A percentile compares a stretch with the other conserved stretches of the same genome.
These are phyloP conservation scores for Mycena maculata DNA, from an alignment of 768 basidiomycete genomes.

Conservation along the genomic window DNA sequence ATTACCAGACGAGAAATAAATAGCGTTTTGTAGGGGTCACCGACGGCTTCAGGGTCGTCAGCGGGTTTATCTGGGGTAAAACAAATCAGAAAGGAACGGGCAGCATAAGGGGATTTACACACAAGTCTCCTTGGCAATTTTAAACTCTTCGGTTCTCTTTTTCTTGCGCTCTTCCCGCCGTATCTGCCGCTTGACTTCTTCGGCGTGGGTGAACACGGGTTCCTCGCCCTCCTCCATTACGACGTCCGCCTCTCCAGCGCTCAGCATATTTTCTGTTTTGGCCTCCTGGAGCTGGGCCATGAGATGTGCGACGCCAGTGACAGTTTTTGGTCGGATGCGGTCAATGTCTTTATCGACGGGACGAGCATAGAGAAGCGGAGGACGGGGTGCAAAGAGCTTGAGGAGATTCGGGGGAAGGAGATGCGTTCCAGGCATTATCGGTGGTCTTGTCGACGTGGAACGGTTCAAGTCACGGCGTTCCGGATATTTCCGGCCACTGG, in stretches of 20 bases:
- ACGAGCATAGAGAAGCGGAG: constrained; percentile 86
- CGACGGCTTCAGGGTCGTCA: constrained; percentile 90
- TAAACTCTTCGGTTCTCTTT: constrained; percentile 79
- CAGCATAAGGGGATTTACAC: constrained; percentile 44
- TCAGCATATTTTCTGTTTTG: constrained; percentile 74
- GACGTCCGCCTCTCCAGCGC: constrained; percentile 63
- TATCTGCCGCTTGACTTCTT: constrained; percentile 85
- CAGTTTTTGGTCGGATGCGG: constrained; percentile 73
- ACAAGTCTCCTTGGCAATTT: constrained; percentile 89
- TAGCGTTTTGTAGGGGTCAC: constrained; percentile 98
- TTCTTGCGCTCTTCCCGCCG: constrained; percentile 83
- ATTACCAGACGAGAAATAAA: constrained; percentile 92
- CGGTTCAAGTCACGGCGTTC: background rate
- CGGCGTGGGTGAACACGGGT: constrained; percentile 81
- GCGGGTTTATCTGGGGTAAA: constrained; percentile 83
- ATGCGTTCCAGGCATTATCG: constrained; percentile 77
- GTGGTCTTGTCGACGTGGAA: constrained; percentile 10
- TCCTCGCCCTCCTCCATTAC: constrained; percentile 89
- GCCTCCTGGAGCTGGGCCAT: constrained; percentile 82
- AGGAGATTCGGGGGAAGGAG: constrained; percentile 95
- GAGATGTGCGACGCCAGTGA: constrained; percentile 81
- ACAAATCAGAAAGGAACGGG: constrained; percentile 18
- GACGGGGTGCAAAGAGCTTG: constrained; percentile 95
- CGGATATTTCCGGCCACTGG: no score
- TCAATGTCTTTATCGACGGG: constrained; percentile 89